Percentiles rank a stretch among this genome's conserved stretches.
These are phyloP conservation scores for Aspergillus sclerotiicarbonarius DNA, from an alignment of 495 filamentous ascomycete genomes.

Conservation along the genomic window DNA sequence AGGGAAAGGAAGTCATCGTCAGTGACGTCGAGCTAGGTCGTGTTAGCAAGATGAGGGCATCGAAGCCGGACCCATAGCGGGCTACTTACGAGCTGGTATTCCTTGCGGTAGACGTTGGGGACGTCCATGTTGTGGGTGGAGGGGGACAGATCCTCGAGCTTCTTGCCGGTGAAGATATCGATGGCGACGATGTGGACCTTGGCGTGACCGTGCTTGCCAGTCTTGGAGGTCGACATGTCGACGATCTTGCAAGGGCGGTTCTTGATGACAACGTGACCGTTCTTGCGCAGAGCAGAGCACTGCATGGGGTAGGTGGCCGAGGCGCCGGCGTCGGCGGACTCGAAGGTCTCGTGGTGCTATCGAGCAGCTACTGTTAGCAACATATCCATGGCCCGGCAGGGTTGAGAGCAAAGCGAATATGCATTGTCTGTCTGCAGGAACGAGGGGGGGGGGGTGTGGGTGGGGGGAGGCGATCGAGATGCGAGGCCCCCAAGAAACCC, in stretches of 20 bases:
- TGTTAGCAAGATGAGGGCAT: background rate
- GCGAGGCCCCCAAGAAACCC: conserved; percentile 31
- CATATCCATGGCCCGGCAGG: background rate
- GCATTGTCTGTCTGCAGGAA: conserved; percentile 10
- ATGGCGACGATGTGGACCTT: conserved; percentile 97
- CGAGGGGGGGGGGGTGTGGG: conserved; percentile 11
- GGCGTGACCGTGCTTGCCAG: conserved; percentile 99
- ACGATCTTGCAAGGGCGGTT: conserved; percentile 98
- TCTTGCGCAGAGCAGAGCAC: conserved; percentile 99
- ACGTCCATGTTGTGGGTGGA: conserved; percentile 99
- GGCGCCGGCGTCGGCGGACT: conserved; percentile 88
- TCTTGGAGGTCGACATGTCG: conserved; percentile 99
- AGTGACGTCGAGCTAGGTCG: conserved; percentile 70
- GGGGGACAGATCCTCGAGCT: conserved; percentile 97
- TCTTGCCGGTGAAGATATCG: conserved; percentile 99
- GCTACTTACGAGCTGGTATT: conserved; percentile 86
- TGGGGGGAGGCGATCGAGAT: conserved; percentile 28
- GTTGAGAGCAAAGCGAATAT: background rate
- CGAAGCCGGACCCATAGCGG: too few relatives aligned
- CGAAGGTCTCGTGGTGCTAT: conserved; percentile 89
- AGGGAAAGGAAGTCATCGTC: conserved; percentile 92
- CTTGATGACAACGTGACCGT: conserved; percentile 98
- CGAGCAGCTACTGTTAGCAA: background rate
- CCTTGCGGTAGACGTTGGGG: conserved; percentile 81
- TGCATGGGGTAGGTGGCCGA: conserved; percentile 95